A percentile compares a stretch with the other conserved stretches of the same genome.
Evolutionary conservation across 2,329 filamentous ascomycete species (phyloP).

Genomic region (Colletotrichum lupini): DNA sequence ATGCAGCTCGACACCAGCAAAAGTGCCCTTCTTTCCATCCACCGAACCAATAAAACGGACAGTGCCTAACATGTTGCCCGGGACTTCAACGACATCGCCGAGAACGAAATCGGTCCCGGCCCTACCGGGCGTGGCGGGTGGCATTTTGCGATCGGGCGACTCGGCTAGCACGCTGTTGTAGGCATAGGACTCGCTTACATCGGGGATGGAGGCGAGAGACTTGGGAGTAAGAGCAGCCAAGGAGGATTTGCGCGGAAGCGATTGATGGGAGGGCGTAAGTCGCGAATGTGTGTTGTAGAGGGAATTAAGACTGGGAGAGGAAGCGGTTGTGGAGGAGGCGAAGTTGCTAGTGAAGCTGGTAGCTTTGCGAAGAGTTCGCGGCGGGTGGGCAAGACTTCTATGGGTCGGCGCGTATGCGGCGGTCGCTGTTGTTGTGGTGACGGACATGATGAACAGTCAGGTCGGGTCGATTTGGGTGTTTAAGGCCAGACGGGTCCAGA

Average conservation of each 20-base stretch:
- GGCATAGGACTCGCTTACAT: conserved; percentile 73
- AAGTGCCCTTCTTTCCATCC: conserved; percentile 87
- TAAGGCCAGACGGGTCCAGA: neutral
- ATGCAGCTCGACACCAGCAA: conserved; percentile 91
- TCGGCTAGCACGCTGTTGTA: conserved; percentile 65
- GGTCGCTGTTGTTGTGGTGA: conserved; percentile 36
- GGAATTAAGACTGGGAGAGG: conserved; percentile 68
- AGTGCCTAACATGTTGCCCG: conserved; percentile 89
- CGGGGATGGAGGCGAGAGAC: conserved; percentile 73
- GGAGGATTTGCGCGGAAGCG: conserved; percentile 76
- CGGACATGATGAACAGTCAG: conserved; percentile 30
- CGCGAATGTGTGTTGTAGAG: conserved; percentile 62
- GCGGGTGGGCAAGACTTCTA: conserved; percentile 34
- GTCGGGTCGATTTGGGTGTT: conserved; percentile 10
- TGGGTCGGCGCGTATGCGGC: conserved; percentile 34
- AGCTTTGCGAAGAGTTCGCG: conserved; percentile 56
- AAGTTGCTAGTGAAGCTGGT: conserved; percentile 48
- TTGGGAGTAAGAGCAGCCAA: conserved; percentile 74
- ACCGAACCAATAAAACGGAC: conserved; percentile 91
- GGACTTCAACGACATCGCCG: conserved; percentile 90
- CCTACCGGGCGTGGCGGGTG: conserved; percentile 65
- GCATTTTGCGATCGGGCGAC: conserved; percentile 58
- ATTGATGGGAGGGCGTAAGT: conserved; percentile 48
- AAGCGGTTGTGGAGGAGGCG: conserved; percentile 54
- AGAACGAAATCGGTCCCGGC: conserved; percentile 69